phyloP scores from a whole-genome alignment of 2,329 filamentous ascomycete genomes.

The Talaromyces piceae region DNA sequence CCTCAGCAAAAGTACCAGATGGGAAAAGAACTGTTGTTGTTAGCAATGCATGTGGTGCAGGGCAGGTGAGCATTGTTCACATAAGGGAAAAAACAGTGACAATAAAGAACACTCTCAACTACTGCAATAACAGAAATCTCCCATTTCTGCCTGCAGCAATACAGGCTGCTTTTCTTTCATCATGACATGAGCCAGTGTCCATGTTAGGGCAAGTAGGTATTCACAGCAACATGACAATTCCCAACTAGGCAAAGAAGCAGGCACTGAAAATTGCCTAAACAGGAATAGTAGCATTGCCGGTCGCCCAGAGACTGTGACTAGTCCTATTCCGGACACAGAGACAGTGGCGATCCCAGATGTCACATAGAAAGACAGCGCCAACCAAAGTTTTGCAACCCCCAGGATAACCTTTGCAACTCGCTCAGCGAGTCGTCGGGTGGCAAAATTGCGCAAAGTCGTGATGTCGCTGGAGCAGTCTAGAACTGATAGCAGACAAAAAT shows the following conservation, averaged over 20 bases:
- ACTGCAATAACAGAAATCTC: not conserved
- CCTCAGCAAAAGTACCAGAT: too few relatives aligned
- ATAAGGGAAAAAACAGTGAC: not conserved
- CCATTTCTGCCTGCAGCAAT: not conserved
- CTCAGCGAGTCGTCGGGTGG: not conserved
- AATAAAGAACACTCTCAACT: not conserved
- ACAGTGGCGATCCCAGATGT: too few relatives aligned
- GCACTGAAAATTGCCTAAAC: not conserved
- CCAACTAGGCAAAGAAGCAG: not conserved
- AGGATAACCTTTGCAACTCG: too few relatives aligned
- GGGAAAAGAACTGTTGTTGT: too few relatives aligned
- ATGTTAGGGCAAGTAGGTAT: too few relatives aligned
- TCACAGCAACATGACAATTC: not conserved
- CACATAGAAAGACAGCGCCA: too few relatives aligned
- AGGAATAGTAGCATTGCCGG: not conserved
- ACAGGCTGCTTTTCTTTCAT: not conserved
- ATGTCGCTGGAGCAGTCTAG: not conserved
- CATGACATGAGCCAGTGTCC: not conserved
- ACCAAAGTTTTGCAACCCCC: too few relatives aligned
- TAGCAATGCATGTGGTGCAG: not conserved
- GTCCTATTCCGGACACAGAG: not conserved
- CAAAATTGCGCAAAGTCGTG: not conserved
- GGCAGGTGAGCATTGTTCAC: not conserved
- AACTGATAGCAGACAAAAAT: not conserved
- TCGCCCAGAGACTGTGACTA: not conserved